These are phyloP conservation scores for Phoma sp. DNA, from an alignment of 2,329 filamentous ascomycete genomes.

Conservation along the genomic window DNA sequence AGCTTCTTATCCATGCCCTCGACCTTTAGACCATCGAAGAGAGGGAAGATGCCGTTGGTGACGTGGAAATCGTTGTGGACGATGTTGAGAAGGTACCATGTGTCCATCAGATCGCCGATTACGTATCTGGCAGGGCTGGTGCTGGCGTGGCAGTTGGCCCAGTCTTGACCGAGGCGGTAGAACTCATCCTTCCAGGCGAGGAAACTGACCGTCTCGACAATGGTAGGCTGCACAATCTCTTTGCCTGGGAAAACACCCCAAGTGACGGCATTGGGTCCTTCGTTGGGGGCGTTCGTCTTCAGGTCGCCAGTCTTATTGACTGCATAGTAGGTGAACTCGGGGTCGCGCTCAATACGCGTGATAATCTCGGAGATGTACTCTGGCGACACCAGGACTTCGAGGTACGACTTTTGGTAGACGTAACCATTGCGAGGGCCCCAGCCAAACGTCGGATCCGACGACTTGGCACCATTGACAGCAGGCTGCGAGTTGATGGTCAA, in stretches of 20 bases:
- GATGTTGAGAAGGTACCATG: conserved; percentile 95
- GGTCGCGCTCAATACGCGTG: conserved; percentile 74
- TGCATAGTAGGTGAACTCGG: conserved; percentile 91
- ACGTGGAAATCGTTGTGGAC: conserved; percentile 98
- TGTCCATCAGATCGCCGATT: conserved; percentile 82
- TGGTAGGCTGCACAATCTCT: conserved; percentile 99
- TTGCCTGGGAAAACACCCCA: conserved; percentile 99
- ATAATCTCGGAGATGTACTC: conserved; percentile 79
- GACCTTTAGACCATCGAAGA: conserved; percentile 81
- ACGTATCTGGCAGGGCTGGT: conserved; percentile 77
- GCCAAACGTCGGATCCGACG: conserved; percentile 82
- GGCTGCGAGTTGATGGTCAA: conserved; percentile 98
- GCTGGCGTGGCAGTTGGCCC: conserved; percentile 87
- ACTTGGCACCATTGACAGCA: conserved; percentile 88
- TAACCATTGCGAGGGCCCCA: conserved; percentile 97
- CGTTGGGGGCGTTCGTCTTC: conserved; percentile 81
- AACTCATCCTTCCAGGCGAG: conserved; percentile 99
- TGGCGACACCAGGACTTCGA: conserved; percentile 87
- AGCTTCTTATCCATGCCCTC: conserved; percentile 63
- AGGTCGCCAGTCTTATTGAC: conserved; percentile 84
- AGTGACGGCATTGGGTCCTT: conserved; percentile 95
- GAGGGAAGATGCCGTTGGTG: conserved; percentile 77
- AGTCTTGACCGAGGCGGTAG: conserved; percentile 88
- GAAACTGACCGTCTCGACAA: conserved; percentile 97
- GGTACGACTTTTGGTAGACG: conserved; percentile 97